Conservation (phyloP, 1,284 basidiomycete genomes). For the Apiotrichum laibachii region DNA sequence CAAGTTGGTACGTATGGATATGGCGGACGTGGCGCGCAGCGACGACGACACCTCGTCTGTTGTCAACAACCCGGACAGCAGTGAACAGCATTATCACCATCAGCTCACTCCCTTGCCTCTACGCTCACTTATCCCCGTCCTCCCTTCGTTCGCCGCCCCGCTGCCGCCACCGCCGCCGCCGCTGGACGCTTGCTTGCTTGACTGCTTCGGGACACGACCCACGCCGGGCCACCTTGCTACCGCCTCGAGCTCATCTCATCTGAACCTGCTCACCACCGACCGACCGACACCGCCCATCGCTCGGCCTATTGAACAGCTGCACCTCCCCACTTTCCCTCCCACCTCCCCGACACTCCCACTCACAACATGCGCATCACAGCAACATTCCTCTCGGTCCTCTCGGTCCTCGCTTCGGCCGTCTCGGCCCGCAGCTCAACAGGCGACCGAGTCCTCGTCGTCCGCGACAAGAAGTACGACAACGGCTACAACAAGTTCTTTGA, state of each 20-base stretch:
- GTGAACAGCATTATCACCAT: too few relatives aligned
- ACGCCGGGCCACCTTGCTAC: too few relatives aligned
- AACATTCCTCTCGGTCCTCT: conserved; percentile 6
- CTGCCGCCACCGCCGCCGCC: too few relatives aligned
- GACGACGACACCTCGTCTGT: not conserved
- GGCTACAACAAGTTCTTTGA: conserved; percentile 74
- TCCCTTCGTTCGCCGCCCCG: too few relatives aligned
- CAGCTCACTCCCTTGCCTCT: too few relatives aligned
- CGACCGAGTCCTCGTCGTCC: conserved; percentile 75
- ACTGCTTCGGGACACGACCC: too few relatives aligned
- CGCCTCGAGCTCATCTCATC: too few relatives aligned
- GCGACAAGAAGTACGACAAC: conserved; percentile 64
- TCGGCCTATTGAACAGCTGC: too few relatives aligned
- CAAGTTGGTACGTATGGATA: too few relatives aligned
- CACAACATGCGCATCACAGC: not conserved
- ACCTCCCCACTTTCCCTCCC: not conserved
- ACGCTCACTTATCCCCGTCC: too few relatives aligned
- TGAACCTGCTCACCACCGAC: too few relatives aligned
- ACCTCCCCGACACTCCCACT: not conserved
- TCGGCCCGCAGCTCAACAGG: conserved; percentile 75
- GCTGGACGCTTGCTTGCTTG: too few relatives aligned
- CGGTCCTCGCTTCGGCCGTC: conserved; percentile 16
- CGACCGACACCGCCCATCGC: not conserved
- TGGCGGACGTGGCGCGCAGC: not conserved
- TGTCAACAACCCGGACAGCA: not conserved